Percentiles rank a stretch among this genome's conserved stretches.
These are phyloP conservation scores for Phyllosticta citribraziliensis DNA, from an alignment of 2,329 filamentous ascomycete species.

Conservation along the genomic window DNA sequence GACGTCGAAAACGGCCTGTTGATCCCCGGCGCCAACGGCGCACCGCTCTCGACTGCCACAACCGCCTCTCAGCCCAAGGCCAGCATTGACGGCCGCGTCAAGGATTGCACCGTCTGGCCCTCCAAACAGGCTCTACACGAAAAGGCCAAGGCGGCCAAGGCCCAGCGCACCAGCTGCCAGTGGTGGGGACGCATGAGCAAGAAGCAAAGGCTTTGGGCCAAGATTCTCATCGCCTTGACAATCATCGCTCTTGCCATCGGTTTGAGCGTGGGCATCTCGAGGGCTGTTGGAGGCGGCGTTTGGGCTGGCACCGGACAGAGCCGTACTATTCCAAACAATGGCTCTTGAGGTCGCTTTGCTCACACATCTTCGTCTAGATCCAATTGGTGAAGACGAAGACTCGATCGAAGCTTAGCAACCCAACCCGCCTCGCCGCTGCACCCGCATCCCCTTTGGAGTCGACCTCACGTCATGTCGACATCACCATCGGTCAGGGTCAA, in stretches of 20 bases:
- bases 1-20: constrained; percentile 23
- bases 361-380: neutral
- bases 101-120: constrained; percentile 45
- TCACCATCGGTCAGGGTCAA: neutral
- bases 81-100: constrained; percentile 33
- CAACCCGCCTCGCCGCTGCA: neutral
- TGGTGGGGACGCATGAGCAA: constrained; percentile 32
- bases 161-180: constrained; percentile 30
- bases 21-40: constrained; percentile 29
- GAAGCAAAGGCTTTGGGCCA: constrained; percentile 35
- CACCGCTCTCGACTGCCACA: constrained; percentile 27
- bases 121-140: constrained; percentile 38
- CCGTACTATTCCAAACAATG: constrained; percentile 20
- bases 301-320: constrained; percentile 31
- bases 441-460: neutral
- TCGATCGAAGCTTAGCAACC: neutral
- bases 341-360: neutral
- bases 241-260: constrained; percentile 38
- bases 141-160: constrained; percentile 26
- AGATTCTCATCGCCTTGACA: constrained; percentile 36
- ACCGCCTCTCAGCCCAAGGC: constrained; percentile 29
- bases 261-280: constrained; percentile 39
- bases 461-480: neutral
- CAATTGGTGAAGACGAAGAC: neutral
- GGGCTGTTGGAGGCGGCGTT: constrained; percentile 39